Conservation (phyloP, 1,139 yeast genomes). For the Hyphopichia pseudoburtonii region DNA sequence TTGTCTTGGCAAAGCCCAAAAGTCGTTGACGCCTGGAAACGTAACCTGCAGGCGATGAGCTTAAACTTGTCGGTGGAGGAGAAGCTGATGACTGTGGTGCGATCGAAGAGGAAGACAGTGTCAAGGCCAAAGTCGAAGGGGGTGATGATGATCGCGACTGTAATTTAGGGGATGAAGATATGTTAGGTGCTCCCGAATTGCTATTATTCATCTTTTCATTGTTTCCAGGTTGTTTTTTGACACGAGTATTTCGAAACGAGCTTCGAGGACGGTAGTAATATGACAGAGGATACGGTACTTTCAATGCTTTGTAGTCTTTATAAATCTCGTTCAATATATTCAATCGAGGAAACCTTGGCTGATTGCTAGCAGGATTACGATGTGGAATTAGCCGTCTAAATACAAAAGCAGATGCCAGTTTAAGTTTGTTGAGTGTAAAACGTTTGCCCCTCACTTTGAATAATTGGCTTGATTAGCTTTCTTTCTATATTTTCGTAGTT, state of each 20-base stretch:
- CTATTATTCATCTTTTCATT: conserved; percentile 1
- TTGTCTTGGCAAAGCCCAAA: conserved; percentile 51
- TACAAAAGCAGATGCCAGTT: conserved; percentile 20
- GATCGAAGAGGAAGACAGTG: not conserved
- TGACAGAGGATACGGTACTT: conserved; percentile 12
- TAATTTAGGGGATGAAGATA: not conserved
- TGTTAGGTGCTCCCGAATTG: not conserved
- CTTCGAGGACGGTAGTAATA: not conserved
- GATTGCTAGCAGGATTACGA: conserved; percentile 3
- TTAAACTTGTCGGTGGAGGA: not conserved
- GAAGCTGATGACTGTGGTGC: not conserved
- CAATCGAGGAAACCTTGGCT: conserved; percentile 13
- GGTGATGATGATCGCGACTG: conserved; percentile 1
- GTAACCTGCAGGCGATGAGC: not conserved
- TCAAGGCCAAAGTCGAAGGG: not conserved
- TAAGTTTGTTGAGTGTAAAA: conserved; percentile 2
- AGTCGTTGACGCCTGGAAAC: conserved; percentile 34
- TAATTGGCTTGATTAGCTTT: not conserved
- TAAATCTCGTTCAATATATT: conserved; percentile 20
- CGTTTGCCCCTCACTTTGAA: conserved; percentile 5
- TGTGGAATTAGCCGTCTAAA: conserved; percentile 15
- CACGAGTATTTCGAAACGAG: not conserved
- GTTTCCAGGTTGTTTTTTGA: not conserved
- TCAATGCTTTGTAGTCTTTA: conserved; percentile 26
- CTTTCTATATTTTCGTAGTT: too few species aligned